Percentiles rank a stretch among this genome's conserved stretches.
Evolutionary conservation across 768 basidiomycete genomes (phyloP).

Genomic region (Russula brevipes): DNA sequence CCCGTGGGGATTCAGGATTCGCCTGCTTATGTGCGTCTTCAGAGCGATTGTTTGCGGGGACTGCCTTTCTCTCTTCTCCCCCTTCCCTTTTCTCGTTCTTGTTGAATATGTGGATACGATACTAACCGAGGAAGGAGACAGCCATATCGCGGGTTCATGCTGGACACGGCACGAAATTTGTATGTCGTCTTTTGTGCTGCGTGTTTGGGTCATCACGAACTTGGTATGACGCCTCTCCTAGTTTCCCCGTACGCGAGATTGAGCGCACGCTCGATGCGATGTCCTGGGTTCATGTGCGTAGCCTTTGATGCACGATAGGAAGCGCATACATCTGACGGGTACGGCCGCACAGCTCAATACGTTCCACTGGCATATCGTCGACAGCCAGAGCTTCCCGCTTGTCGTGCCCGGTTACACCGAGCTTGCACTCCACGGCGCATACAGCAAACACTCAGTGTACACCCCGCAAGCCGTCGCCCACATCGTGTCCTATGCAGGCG

Average conservation of each 20-base stretch:
- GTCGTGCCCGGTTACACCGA: slow-evolving; percentile 36
- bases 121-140: slow-evolving; percentile 27
- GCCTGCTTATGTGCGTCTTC: slow-evolving; percentile 42
- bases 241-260: slow-evolving; percentile 8
- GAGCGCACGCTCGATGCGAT: slow-evolving; percentile 14
- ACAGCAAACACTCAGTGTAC: slow-evolving; percentile 35
- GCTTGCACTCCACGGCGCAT: slow-evolving; percentile 42
- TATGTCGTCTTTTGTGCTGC: slow-evolving; percentile 27
- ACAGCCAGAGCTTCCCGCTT: slow-evolving; percentile 50
- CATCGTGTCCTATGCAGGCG: slow-evolving; percentile 42
- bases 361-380: slow-evolving; percentile 47
- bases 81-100: too few species aligned
- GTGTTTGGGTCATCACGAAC: neutral
- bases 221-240: neutral
- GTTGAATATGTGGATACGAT: too few species aligned
- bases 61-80: too few species aligned
- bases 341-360: slow-evolving; percentile 37
- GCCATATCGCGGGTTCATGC: slow-evolving; percentile 74
- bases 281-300: slow-evolving; percentile 24
- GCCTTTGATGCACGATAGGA: neutral
- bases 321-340: neutral
- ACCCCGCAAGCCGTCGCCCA: slow-evolving; percentile 35
- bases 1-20: slow-evolving; percentile 42
- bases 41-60: too few species aligned
- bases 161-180: slow-evolving; percentile 75